phyloP scores from a whole-genome alignment of 495 filamentous ascomycete genomes.

The Filosporella fistucella region DNA sequence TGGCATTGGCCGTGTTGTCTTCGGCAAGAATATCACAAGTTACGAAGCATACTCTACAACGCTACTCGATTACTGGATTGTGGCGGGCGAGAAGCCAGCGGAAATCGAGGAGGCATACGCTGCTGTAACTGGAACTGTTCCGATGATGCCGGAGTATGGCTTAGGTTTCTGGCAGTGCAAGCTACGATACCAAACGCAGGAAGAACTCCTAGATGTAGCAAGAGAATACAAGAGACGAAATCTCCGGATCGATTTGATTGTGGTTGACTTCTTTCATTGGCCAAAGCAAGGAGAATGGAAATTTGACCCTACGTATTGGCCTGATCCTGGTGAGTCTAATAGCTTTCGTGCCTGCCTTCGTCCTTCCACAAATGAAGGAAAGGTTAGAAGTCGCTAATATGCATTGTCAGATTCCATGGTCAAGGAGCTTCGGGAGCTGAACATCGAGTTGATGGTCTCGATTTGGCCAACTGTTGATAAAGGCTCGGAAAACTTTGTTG shows the following conservation, averaged over 20 bases:
- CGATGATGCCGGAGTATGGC: slow-evolving; percentile 60
- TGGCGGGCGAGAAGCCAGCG: slow-evolving; percentile 45
- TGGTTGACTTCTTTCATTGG: slow-evolving; percentile 59
- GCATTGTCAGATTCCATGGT: slow-evolving; percentile 47
- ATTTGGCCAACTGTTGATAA: slow-evolving; percentile 56
- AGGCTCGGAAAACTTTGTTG: slow-evolving; percentile 42
- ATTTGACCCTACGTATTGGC: slow-evolving; percentile 53
- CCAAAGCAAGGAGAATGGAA: slow-evolving; percentile 53
- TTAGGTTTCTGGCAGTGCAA: slow-evolving; percentile 63
- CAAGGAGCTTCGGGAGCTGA: slow-evolving; percentile 42
- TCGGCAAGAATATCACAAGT: slow-evolving; percentile 51
- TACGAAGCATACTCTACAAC: slow-evolving; percentile 51
- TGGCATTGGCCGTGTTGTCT: slow-evolving; percentile 45
- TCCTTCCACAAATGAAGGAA: too few relatives aligned
- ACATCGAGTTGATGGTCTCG: slow-evolving; percentile 55
- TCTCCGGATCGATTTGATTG: slow-evolving; percentile 50
- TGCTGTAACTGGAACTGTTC: slow-evolving; percentile 44
- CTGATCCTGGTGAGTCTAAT: slow-evolving; percentile 38
- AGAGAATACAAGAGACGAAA: slow-evolving; percentile 45
- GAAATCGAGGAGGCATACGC: slow-evolving; percentile 49
- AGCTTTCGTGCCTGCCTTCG: too few relatives aligned
- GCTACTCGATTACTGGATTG: slow-evolving; percentile 53
- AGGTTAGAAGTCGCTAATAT: background rate
- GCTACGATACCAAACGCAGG: slow-evolving; percentile 54
- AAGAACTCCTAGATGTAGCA: slow-evolving; percentile 48